Evolutionary conservation across 73 alveolate species (phyloP), one percentile per base, ranked within the genome.

Genomic region (Durusdinium trenchii): DNA sequence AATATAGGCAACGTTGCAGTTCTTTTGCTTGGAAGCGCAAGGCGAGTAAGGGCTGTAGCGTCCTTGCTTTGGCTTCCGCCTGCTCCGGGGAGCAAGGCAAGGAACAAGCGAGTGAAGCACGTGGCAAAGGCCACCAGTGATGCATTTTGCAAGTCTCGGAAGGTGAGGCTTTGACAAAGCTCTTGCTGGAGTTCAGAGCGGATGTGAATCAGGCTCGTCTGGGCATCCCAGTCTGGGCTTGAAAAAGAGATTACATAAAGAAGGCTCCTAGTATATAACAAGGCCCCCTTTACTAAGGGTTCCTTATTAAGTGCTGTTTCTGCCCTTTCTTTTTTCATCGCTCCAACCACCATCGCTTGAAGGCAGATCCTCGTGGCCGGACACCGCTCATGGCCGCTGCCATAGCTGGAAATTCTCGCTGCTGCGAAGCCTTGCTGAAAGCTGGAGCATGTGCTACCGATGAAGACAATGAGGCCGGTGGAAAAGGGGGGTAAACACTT

Each of bases 351-450:
- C 95, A 86, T n/a, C n/a, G 36, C 32, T 76, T 42, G 26, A 38
- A 87, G 95, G 95, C 52, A 6, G 95, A 61, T 47, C 62, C 84
- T 45, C 23, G 32, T 43, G 95, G 95, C 52, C 95, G 35, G 35
- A 87, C 95, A 30, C 95, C 95, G 40, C 84, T 87, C 50, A 87
- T 87, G 95, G 95, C 28, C 3, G 95, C 95, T 6, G 95, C 69
- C 12, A 86, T 50, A 45, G 96, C 96, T 35, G 71, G 96, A 45
- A 47, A 84, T 52, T 14, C 38, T 40, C 94, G 73, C 76, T 84
- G 94, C 94, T 51, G 75, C 18, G 94, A 84, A 51, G 94, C 94
- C 36, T 52, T 84, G 40, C n/a, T 84, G 94, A 75, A 84, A 84
- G 94, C 94, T n/a, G 94, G 94, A 6, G 94, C 94, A 50, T 51